These are phyloP conservation scores for Acanthamoeba culbertsoni DNA, from an alignment of 208 protist genomes.

Conservation along the genomic window DNA sequence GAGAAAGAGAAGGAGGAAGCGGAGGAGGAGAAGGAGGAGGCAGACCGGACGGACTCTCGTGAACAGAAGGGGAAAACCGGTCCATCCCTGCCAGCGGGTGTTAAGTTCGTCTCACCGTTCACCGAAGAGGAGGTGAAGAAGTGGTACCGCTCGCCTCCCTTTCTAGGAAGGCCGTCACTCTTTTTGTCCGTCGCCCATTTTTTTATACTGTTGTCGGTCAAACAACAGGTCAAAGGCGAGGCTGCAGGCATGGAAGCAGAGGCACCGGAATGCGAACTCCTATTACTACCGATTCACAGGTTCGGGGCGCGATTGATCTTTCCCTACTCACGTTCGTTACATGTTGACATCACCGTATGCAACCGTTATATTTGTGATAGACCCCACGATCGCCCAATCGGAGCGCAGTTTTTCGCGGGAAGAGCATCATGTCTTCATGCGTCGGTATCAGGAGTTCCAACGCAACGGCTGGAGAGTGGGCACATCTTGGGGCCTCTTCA, in stretches of 20 bases:
- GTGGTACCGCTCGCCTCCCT: neutral
- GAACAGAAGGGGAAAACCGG: neutral
- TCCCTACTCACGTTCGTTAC: neutral
- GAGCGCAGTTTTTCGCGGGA: neutral
- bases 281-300: conserved; percentile 52
- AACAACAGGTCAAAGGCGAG: neutral
- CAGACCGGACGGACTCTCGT: neutral
- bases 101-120: conserved; percentile 5
- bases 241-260: conserved; percentile 32
- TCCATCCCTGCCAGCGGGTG: neutral
- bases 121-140: conserved; percentile 35
- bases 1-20: neutral
- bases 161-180: neutral
- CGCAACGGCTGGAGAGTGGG: conserved; percentile 46
- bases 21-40: neutral
- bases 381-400: neutral
- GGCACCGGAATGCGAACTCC: conserved; percentile 36
- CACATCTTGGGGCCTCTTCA: conserved; percentile 31
- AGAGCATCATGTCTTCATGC: conserved; percentile 1
- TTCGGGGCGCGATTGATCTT: neutral
- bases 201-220: neutral
- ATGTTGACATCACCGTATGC: too few species aligned
- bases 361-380: too few species aligned
- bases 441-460: conserved; percentile 28
- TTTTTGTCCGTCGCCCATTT: neutral